Percentiles rank a stretch among this genome's conserved stretches.
These are phyloP conservation scores for Penicillium turbatum DNA, from an alignment of 495 filamentous ascomycete species.

Conservation along the genomic window DNA sequence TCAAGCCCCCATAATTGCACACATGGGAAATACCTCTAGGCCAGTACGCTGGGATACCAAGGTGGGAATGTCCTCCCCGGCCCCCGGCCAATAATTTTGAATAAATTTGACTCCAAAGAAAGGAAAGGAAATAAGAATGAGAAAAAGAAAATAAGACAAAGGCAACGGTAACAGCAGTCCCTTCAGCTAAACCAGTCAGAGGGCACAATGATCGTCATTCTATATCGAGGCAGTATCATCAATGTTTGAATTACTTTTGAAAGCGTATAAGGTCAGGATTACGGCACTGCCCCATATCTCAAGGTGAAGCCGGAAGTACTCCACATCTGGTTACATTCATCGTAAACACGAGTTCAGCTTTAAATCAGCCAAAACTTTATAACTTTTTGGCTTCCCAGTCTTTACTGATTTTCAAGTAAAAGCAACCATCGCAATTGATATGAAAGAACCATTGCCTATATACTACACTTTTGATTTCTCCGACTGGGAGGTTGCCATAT, in stretches of 20 bases:
- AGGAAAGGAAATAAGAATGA: background rate
- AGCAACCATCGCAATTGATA: background rate
- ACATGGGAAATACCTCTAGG: conserved; percentile 2
- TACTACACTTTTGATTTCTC: background rate
- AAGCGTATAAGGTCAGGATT: conserved; percentile 11
- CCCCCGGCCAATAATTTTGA: background rate
- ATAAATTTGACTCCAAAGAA: background rate
- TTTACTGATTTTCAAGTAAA: background rate
- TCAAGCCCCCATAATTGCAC: background rate
- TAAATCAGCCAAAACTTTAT: conserved; percentile 1
- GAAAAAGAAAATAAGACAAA: background rate
- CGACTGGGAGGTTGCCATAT: background rate
- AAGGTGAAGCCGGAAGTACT: conserved; percentile 1
- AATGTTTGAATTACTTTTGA: conserved; percentile 10
- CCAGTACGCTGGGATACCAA: background rate
- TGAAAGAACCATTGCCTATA: background rate
- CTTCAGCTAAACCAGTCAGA: background rate
- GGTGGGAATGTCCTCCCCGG: background rate
- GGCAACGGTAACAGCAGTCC: background rate
- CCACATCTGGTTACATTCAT: background rate
- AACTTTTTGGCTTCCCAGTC: background rate
- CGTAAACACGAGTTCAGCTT: background rate
- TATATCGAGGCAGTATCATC: conserved; percentile 15
- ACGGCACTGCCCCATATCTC: conserved; percentile 23
- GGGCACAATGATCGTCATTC: conserved; percentile 1